Conservation (phyloP, 768 basidiomycete genomes). For the Multifurca ochricompacta region DNA sequence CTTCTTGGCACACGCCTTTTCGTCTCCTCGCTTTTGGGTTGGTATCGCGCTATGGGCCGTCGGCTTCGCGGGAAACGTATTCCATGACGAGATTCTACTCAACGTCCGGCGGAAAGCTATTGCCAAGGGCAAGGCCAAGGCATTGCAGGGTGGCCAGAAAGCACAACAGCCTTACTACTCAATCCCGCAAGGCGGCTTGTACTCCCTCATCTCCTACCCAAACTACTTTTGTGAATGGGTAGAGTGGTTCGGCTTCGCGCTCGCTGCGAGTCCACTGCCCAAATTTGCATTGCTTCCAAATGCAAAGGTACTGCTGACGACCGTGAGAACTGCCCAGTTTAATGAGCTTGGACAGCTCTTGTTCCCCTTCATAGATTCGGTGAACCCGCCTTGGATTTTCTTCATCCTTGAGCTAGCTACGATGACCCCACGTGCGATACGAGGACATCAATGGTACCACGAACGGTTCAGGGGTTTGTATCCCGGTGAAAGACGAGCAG, state of each 20-base stretch:
- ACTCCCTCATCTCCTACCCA: slow-evolving; percentile 76
- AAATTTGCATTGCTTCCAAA: slow-evolving; percentile 21
- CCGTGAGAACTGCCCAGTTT: background rate
- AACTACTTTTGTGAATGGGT: slow-evolving; percentile 95
- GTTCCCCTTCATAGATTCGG: slow-evolving; percentile 28
- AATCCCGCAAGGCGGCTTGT: slow-evolving; percentile 74
- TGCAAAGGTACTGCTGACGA: background rate
- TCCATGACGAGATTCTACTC: slow-evolving; percentile 86
- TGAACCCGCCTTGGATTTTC: slow-evolving; percentile 78
- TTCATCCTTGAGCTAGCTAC: slow-evolving; percentile 57
- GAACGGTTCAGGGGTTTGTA: slow-evolving; percentile 63
- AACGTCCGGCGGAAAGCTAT: slow-evolving; percentile 64
- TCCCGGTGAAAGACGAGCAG: slow-evolving; percentile 64
- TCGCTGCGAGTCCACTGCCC: slow-evolving; percentile 56
- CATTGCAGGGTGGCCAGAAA: slow-evolving; percentile 11
- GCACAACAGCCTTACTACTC: slow-evolving; percentile 51
- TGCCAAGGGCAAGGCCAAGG: slow-evolving; percentile 27
- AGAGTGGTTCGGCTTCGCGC: slow-evolving; percentile 85
- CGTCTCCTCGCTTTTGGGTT: slow-evolving; percentile 45
- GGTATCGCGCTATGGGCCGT: slow-evolving; percentile 60
- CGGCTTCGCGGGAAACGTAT: slow-evolving; percentile 74
- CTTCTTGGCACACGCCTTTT: slow-evolving; percentile 32
- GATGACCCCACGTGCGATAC: slow-evolving; percentile 78
- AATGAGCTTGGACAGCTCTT: slow-evolving; percentile 14
- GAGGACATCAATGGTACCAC: slow-evolving; percentile 84